A percentile compares a stretch with the other conserved stretches of the same genome.
These are phyloP conservation scores for Boletus rufocinnamomeus DNA, from an alignment of 768 basidiomycete genomes.

Conservation along the genomic window DNA sequence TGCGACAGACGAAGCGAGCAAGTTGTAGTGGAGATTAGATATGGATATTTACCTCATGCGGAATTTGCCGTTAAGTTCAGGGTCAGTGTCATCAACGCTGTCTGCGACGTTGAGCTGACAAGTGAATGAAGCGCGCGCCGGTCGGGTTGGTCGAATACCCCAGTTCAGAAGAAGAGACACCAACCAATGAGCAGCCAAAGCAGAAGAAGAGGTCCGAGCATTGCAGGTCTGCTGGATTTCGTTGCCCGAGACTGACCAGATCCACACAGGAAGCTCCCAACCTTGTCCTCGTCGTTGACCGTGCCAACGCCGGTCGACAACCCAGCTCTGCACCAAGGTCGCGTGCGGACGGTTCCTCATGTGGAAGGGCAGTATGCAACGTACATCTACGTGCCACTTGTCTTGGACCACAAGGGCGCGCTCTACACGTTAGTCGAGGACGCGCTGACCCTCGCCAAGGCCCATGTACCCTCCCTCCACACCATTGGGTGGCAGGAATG, in stretches of 20 bases:
- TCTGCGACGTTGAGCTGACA: background rate
- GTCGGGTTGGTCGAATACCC: constrained; percentile 48
- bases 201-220: constrained; percentile 45
- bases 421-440: constrained; percentile 50
- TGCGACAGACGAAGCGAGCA: background rate
- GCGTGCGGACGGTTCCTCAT: constrained; percentile 71
- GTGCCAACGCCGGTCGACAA: constrained; percentile 60
- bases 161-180: constrained; percentile 47
- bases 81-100: background rate
- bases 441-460: constrained; percentile 46
- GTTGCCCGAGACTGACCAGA: constrained; percentile 1
- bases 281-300: constrained; percentile 51
- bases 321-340: constrained; percentile 83
- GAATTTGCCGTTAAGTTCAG: constrained; percentile 17
- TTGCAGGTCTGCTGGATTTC: background rate
- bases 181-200: constrained; percentile 10
- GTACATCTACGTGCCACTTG: constrained; percentile 73
- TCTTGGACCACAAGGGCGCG: constrained; percentile 42
- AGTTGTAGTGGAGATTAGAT: constrained; percentile 4
- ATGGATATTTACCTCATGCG: background rate
- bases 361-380: constrained; percentile 85
- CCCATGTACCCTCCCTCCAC: constrained; percentile 48
- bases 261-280: constrained; percentile 58
- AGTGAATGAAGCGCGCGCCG: constrained; percentile 28
- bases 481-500: constrained; percentile 37